Conservation (phyloP, 2,329 filamentous ascomycete genomes). For the Knoxdaviesia capensis region DNA sequence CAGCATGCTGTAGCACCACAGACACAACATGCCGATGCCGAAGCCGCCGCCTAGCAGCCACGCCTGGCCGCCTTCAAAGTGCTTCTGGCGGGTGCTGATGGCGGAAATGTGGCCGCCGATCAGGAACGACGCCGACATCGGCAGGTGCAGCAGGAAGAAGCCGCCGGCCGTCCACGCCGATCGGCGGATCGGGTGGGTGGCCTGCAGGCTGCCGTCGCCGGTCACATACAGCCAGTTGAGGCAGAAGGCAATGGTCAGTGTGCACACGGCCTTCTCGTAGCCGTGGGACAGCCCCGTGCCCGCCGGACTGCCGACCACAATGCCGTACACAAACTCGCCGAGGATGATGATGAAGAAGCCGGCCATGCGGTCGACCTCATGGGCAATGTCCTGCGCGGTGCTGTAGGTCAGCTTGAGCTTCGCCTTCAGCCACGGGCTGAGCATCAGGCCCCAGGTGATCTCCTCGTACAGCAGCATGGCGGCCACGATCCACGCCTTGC, state of each 20-base stretch:
- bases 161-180: constrained; percentile 21
- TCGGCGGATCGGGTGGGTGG: constrained; percentile 22
- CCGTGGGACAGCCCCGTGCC: constrained; percentile 21
- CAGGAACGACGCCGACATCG: constrained; percentile 22
- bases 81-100: constrained; percentile 15
- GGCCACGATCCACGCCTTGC: constrained; percentile 20
- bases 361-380: constrained; percentile 27
- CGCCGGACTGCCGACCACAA: constrained; percentile 24
- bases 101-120: constrained; percentile 25
- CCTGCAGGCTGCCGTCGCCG: constrained; percentile 22
- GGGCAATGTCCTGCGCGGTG: constrained; percentile 26
- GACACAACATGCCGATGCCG: constrained; percentile 21
- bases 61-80: constrained; percentile 20
- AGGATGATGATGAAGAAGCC: constrained; percentile 32
- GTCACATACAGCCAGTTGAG: constrained; percentile 29
- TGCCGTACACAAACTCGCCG: constrained; percentile 26
- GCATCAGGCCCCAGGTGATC: constrained; percentile 20
- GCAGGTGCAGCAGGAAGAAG: constrained; percentile 23
- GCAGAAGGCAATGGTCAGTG: constrained; percentile 26
- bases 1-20: constrained; percentile 20
- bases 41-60: constrained; percentile 26
- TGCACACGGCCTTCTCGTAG: constrained; percentile 24
- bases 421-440: constrained; percentile 21
- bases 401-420: constrained; percentile 21
- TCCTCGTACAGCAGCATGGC: constrained; percentile 22